A percentile compares a stretch with the other conserved stretches of the same genome.
These are phyloP conservation scores for Fusarium proliferatum DNA, from an alignment of 2,329 filamentous ascomycete genomes.

Conservation along the genomic window DNA sequence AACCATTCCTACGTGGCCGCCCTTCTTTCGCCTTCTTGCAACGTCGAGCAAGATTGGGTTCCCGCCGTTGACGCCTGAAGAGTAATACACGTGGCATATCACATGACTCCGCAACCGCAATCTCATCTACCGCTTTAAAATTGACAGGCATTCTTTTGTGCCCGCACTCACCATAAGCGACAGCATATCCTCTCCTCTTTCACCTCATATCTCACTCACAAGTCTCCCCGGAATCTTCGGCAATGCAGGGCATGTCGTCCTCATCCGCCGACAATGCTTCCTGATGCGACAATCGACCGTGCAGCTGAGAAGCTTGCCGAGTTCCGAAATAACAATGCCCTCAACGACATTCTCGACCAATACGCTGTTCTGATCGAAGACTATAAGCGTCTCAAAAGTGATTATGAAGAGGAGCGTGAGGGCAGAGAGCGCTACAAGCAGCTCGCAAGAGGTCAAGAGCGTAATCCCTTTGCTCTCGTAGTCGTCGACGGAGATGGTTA, in stretches of 20 bases:
- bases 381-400: slow-evolving; percentile 66
- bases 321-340: slow-evolving; percentile 44
- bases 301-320: slow-evolving; percentile 46
- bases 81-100: slow-evolving; percentile 13
- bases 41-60: not conserved
- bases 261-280: slow-evolving; percentile 31
- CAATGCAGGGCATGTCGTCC: slow-evolving; percentile 28
- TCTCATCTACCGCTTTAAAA: slow-evolving; percentile 14
- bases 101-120: slow-evolving; percentile 1
- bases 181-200: not conserved
- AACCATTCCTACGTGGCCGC: not conserved
- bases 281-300: slow-evolving; percentile 34
- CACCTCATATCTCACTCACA: not conserved
- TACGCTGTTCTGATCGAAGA: slow-evolving; percentile 58
- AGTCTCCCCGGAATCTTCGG: not conserved
- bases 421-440: slow-evolving; percentile 66
- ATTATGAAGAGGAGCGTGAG: slow-evolving; percentile 67
- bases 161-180: slow-evolving; percentile 17
- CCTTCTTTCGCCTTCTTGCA: not conserved
- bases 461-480: slow-evolving; percentile 69
- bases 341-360: slow-evolving; percentile 47
- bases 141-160: not conserved
- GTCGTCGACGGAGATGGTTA: slow-evolving; percentile 73
- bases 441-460: slow-evolving; percentile 59
- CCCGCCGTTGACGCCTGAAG: slow-evolving; percentile 2